Evolutionary conservation across 2,329 filamentous ascomycete genomes (phyloP).

Genomic region (Endoconidiophora laricicola): DNA sequence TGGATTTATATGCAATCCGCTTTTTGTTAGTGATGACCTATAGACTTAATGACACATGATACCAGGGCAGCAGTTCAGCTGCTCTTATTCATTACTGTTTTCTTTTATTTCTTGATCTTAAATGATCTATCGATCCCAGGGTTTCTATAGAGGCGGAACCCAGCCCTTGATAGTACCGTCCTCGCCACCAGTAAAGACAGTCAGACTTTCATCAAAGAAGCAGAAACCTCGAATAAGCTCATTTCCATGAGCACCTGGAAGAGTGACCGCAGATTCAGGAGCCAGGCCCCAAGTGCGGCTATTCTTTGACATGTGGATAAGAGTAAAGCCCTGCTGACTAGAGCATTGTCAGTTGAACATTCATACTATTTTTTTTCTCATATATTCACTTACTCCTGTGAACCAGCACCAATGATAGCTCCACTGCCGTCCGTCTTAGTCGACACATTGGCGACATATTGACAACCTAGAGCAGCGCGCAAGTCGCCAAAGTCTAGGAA

Average conservation of each 20-base stretch:
- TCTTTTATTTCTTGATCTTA: slow-evolving; percentile 5
- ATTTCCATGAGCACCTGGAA: slow-evolving; percentile 44
- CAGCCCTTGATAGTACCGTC: slow-evolving; percentile 42
- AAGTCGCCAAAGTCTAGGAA: slow-evolving; percentile 50
- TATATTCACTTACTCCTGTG: slow-evolving; percentile 40
- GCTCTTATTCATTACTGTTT: neutral
- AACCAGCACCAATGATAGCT: slow-evolving; percentile 47
- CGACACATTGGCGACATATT: slow-evolving; percentile 56
- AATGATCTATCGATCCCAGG: neutral
- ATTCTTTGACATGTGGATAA: slow-evolving; percentile 41
- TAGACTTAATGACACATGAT: neutral
- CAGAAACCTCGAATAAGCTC: slow-evolving; percentile 49
- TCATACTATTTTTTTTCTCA: neutral
- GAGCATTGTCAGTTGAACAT: neutral
- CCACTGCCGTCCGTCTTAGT: slow-evolving; percentile 41
- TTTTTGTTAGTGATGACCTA: neutral
- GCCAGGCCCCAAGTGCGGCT: slow-evolving; percentile 36
- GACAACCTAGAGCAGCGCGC: slow-evolving; percentile 45
- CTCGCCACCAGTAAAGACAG: slow-evolving; percentile 42
- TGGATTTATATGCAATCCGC: neutral
- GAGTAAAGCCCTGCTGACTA: slow-evolving; percentile 40
- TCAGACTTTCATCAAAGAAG: slow-evolving; percentile 42
- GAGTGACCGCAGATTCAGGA: slow-evolving; percentile 36
- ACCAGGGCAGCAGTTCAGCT: neutral
- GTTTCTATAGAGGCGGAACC: slow-evolving; percentile 21